Base-by-base conservation (phyloP, 192 early-diverging fungal genomes). In the Backusella liffmaniae region DNA sequence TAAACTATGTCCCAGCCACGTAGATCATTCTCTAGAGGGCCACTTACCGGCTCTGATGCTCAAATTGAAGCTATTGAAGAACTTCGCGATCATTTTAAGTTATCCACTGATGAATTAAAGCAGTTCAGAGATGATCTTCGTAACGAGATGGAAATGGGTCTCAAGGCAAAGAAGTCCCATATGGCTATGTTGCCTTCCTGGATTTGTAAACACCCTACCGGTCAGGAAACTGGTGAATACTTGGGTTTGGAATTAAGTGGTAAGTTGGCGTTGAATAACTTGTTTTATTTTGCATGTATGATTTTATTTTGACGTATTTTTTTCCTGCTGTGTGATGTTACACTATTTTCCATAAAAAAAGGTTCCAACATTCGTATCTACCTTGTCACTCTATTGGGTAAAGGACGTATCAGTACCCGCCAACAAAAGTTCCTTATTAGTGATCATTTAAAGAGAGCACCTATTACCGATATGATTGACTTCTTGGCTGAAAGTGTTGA, bases 401-500 rank as follows among this genome's bases (percentile, higher is more conserved):
- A 82, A 56, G 88, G 85, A 42, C 83, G 85, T 13, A 80, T 88
- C 59, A 80, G 82, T 37, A 88, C 93, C 10, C 74, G 78, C 3
- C 82, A 83, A 69, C 86, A 91, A 80, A 91, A 91, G 79, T 89
- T 85, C 62, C 80, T 80, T 56, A 85, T 89, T 53, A 79, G 83
- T 36, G 83, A 86, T 29, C 75, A 83, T 30, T 77, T 88, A 66
- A 89, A 88, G 77, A 72, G 46, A 21, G 51, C 44, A 3, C 29
- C 76, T 10, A 81, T 84, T 26, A 72, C 65, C 21, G 35, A 73
- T 5, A 74, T 91, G 69, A 82, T 87, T 76, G 97, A 96, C 80
- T 96, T 92, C 80, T 89, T 99, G 73, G 97, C 94, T 34, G 92
- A 94, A 21, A 92, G 90, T 70, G 92, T 97, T 44, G 90, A 89